These are phyloP conservation scores for Colletotrichum tamarilloi DNA, from an alignment of 2,329 filamentous ascomycete genomes.

Conservation along the genomic window DNA sequence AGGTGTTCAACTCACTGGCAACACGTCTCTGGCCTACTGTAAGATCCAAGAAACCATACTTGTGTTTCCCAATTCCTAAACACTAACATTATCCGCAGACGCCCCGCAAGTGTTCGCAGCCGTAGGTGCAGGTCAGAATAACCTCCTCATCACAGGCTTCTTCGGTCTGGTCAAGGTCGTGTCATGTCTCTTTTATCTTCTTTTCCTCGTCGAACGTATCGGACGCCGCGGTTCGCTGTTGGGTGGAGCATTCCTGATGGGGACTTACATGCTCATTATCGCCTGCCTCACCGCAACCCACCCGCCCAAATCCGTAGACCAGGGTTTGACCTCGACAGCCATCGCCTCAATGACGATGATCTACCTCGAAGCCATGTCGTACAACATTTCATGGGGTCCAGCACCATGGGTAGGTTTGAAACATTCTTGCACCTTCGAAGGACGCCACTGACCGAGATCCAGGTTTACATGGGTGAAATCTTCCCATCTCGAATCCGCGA, in stretches of 20 bases:
- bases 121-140: conserved; percentile 55
- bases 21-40: conserved; percentile 63
- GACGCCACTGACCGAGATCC: background rate
- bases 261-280: conserved; percentile 63
- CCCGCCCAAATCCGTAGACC: conserved; percentile 46
- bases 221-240: conserved; percentile 61
- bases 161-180: conserved; percentile 64
- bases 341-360: conserved; percentile 62
- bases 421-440: no score
- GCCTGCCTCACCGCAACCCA: conserved; percentile 58
- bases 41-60: conserved; percentile 20
- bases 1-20: conserved; percentile 59
- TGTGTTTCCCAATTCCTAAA: no score
- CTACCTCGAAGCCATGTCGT: conserved; percentile 61
- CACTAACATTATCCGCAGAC: conserved; percentile 40
- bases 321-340: conserved; percentile 49
- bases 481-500: conserved; percentile 63
- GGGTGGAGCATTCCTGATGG: conserved; percentile 60
- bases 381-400: conserved; percentile 64
- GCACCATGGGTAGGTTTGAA: conserved; percentile 55
- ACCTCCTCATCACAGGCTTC: conserved; percentile 61
- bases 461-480: conserved; percentile 60
- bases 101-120: conserved; percentile 63
- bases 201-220: conserved; percentile 59
- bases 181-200: conserved; percentile 56